Evolutionary conservation across 1,284 basidiomycete genomes (phyloP), one percentile per base, ranked within the genome.

Genomic region (Trichosporon faecale): DNA sequence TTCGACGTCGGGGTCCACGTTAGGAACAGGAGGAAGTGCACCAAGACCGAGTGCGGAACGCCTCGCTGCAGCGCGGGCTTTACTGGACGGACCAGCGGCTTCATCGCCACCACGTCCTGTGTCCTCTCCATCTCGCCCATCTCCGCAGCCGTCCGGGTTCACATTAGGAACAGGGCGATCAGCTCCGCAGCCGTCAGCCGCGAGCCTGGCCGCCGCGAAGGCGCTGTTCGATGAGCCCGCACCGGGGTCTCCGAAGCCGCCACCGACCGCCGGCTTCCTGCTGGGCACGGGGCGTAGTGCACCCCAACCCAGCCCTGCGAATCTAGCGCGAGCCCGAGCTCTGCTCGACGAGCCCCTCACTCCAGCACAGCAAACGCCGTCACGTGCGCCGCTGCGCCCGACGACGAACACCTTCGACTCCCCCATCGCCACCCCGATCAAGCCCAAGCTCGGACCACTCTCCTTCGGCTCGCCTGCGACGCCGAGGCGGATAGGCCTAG

Each of bases 401-500:
- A 76, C 74, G 37, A 76, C 78, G 31, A 76, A 80, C 70, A 77
- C 77, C 23, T 69, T 76, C 16, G 40, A 66, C 2, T 46, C 49
- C 3, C 35, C 64, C 18, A 29, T 44, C 67, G 21, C 70, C 46
- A 33, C 65, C 66, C 64, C 64, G 25, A 18, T 46, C 11, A 61
- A 61, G 57, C 7, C 57, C 16, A 61, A 61, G 57, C 23, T 61
- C 27, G 57, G 57, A 18, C 11, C 29, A 18, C 25, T 60, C 4
- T 33, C 29, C 9, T 16, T 61, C 3, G 18, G 57, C 29, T 76
- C 79, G 0, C 79, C 80, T 2, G 72, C 74, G 1, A 66, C 76
- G 1, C 72, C 73, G 2, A 75, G 82, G 23, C 74, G 83, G 3
- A 76, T 84, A 23, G 82, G 82, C 0, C 70, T 83, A 9, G 80